phyloP scores from a whole-genome alignment of 495 filamentous ascomycete genomes.

The Penicillium bovifimosum region DNA sequence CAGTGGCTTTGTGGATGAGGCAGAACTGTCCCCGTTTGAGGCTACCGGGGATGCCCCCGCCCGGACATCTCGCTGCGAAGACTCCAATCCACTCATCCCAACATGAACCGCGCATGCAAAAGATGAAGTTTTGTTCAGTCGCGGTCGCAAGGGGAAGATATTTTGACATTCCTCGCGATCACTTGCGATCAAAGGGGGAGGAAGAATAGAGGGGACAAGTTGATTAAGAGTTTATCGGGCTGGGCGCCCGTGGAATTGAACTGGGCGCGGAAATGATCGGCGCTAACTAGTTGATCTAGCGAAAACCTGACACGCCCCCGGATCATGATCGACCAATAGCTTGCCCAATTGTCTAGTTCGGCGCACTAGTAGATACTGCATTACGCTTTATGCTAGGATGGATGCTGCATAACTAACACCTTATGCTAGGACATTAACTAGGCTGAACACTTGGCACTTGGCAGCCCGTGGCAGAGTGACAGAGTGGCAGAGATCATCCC shows the following conservation, averaged over 20 bases:
- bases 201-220: neutral
- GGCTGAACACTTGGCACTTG: neutral
- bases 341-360: neutral
- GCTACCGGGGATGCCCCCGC: slow-evolving; percentile 2
- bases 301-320: neutral
- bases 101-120: neutral
- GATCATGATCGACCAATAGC: neutral
- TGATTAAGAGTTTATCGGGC: slow-evolving; percentile 1
- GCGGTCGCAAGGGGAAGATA: neutral
- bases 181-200: too few species aligned
- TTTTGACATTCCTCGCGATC: neutral
- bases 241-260: neutral
- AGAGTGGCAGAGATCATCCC: neutral
- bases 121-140: neutral
- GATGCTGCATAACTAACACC: too few species aligned
- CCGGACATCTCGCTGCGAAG: slow-evolving; percentile 8
- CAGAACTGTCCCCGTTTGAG: slow-evolving; percentile 5
- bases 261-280: slow-evolving; percentile 5
- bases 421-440: neutral
- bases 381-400: neutral
- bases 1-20: neutral
- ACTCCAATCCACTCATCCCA: slow-evolving; percentile 2
- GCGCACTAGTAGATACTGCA: neutral
- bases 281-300: slow-evolving; percentile 2
- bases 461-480: neutral